phyloP scores from a whole-genome alignment of 192 early-diverging fungal genomes.

The Backusella macrospora region DNA sequence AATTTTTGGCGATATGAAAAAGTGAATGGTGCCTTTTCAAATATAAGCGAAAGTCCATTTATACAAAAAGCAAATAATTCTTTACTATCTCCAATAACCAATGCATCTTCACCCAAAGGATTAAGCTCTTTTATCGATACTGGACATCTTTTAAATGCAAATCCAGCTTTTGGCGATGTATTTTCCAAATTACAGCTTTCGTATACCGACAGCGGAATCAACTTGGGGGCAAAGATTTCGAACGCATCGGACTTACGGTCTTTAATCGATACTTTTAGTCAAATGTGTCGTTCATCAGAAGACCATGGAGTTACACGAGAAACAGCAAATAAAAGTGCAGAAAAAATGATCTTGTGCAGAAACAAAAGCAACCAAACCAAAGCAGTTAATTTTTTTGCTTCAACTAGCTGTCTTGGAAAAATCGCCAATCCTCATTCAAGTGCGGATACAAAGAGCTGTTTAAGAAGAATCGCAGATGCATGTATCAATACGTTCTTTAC shows the following conservation, averaged over 20 bases:
- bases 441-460: constrained; percentile 7
- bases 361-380: constrained; percentile 30
- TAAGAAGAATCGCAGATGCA: constrained; percentile 31
- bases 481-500: constrained; percentile 39
- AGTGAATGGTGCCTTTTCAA: neutral
- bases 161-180: constrained; percentile 5
- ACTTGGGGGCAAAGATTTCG: constrained; percentile 33
- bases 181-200: constrained; percentile 29
- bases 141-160: neutral
- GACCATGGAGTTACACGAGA: neutral
- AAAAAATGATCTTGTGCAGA: constrained; percentile 23
- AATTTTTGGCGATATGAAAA: constrained; percentile 11
- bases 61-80: neutral
- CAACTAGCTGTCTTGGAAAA: constrained; percentile 15
- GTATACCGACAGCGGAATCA: constrained; percentile 27
- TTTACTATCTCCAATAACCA: neutral
- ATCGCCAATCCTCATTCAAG: constrained; percentile 17
- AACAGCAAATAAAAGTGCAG: neutral
- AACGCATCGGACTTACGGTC: constrained; percentile 37
- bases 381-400: constrained; percentile 35
- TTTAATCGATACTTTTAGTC: constrained; percentile 32
- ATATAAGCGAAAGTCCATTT: neutral
- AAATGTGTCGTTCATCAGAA: constrained; percentile 23
- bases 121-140: neutral
- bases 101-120: neutral